A percentile compares a stretch with the other conserved stretches of the same genome.
Evolutionary conservation across 768 basidiomycete species (phyloP).

Genomic region (Suillus spraguei): DNA sequence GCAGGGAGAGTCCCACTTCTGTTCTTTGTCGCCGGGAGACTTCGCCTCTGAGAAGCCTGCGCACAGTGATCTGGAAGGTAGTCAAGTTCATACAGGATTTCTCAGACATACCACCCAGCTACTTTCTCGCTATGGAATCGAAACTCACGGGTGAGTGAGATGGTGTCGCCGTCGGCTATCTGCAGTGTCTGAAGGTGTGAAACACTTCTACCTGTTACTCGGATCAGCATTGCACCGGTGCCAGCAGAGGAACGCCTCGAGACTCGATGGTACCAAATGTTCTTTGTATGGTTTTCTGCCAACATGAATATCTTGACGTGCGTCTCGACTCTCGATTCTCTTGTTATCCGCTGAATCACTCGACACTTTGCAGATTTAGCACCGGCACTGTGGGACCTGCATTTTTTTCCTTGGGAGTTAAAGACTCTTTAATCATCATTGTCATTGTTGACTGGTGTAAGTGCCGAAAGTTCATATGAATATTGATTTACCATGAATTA

Average conservation of each 20-base stretch:
- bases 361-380: constrained; percentile 40
- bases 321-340: constrained; percentile 13
- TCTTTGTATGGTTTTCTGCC: constrained; percentile 54
- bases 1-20: neutral
- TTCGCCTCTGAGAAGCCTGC: neutral
- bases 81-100: constrained; percentile 7
- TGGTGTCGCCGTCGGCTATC: neutral
- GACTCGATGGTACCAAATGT: constrained; percentile 46
- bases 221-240: constrained; percentile 41
- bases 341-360: neutral
- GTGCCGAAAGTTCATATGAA: constrained; percentile 10
- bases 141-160: constrained; percentile 41
- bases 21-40: neutral
- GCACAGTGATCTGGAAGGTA: neutral
- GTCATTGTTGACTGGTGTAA: constrained; percentile 49
- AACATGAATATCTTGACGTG: constrained; percentile 47
- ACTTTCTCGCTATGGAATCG: constrained; percentile 39
- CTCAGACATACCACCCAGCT: constrained; percentile 28
- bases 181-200: neutral
- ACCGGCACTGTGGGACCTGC: constrained; percentile 54
- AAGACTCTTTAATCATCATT: constrained; percentile 43
- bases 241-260: constrained; percentile 39
- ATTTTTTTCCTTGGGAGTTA: constrained; percentile 47
- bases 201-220: neutral
- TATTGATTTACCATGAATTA: neutral